phyloP scores from a whole-genome alignment of 805 yeast species.

The Saccharomycopsis fibuligera region DNA sequence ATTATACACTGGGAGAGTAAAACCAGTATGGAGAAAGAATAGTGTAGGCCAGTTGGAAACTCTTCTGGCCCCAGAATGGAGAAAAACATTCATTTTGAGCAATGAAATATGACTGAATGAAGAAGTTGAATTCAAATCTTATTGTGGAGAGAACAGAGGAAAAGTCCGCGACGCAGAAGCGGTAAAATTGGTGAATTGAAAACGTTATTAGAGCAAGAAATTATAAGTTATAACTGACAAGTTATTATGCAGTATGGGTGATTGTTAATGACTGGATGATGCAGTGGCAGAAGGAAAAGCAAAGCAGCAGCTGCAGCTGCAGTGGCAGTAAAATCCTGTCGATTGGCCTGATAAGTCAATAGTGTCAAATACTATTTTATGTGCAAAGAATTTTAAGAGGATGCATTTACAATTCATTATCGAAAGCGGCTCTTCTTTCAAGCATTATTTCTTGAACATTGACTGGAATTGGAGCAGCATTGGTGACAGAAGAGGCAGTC shows the following conservation, averaged over 20 bases:
- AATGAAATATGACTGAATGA: no score
- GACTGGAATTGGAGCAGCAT: slow-evolving; percentile 22
- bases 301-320: background rate
- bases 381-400: background rate
- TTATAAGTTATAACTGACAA: background rate
- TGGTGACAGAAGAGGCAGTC: slow-evolving; percentile 14
- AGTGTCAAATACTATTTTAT: background rate
- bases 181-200: background rate
- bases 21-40: no score
- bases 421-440: slow-evolving; percentile 14
- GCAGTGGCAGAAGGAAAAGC: no score
- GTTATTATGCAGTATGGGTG: background rate
- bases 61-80: no score
- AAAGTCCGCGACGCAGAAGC: background rate
- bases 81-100: no score
- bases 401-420: background rate
- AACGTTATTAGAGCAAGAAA: background rate
- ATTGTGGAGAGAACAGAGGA: background rate
- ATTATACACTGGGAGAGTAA: no score
- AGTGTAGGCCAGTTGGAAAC: no score
- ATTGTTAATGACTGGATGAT: no score
- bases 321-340: background rate
- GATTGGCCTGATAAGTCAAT: background rate
- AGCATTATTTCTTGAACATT: slow-evolving; percentile 17
- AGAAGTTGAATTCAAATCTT: background rate